phyloP scores from a whole-genome alignment of 345 rosid species.

The Pugionium cornutum region DNA sequence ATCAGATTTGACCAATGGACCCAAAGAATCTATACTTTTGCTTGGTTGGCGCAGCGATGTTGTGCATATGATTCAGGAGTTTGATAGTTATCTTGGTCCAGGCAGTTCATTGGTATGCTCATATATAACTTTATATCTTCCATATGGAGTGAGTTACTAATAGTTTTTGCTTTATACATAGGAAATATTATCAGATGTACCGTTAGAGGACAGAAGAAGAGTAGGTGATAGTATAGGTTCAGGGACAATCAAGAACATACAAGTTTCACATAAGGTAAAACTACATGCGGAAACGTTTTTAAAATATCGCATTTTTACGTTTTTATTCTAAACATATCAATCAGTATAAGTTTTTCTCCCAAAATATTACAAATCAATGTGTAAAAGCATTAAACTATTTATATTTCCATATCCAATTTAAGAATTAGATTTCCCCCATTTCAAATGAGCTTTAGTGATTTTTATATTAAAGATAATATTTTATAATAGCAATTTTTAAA shows the following conservation, averaged over 20 bases:
- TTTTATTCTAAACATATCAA: too few species aligned
- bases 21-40: slow-evolving; percentile 76
- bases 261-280: slow-evolving; percentile 69
- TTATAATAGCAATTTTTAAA: too few species aligned
- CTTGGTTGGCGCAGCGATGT: slow-evolving; percentile 97
- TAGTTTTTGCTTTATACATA: slow-evolving; percentile 35
- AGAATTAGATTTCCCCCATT: too few species aligned
- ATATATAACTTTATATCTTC: slow-evolving; percentile 15
- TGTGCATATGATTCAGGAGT: slow-evolving; percentile 85
- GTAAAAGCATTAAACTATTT: too few species aligned
- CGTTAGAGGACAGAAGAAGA: slow-evolving; percentile 69
- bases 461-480: too few species aligned
- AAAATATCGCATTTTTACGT: too few species aligned
- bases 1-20: slow-evolving; percentile 67
- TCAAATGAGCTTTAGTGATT: too few species aligned
- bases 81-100: slow-evolving; percentile 95
- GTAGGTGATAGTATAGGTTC: slow-evolving; percentile 44
- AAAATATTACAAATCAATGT: too few species aligned
- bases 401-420: too few species aligned
- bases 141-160: neutral
- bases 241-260: slow-evolving; percentile 55
- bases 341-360: too few species aligned
- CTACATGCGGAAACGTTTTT: too few species aligned
- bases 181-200: slow-evolving; percentile 92
- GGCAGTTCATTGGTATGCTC: slow-evolving; percentile 79